Evolutionary conservation across 2,329 filamentous ascomycete species (phyloP).

Genomic region (Fusarium marasasianum): DNA sequence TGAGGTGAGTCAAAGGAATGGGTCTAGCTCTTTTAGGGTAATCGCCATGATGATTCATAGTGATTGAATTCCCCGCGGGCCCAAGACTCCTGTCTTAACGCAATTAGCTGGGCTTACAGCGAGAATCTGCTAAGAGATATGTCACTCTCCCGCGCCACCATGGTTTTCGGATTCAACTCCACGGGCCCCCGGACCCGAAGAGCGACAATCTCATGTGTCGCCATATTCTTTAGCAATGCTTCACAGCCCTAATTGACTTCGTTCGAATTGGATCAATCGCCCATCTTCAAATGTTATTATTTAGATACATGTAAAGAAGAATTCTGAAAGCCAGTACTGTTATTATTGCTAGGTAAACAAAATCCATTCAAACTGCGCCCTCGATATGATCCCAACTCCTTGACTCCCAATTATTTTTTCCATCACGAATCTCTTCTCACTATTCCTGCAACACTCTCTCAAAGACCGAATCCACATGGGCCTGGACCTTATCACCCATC

Average conservation of each 20-base stretch:
- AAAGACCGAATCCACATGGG: slow-evolving; percentile 4
- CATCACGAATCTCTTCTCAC: fast-evolving
- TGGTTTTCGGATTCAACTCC: neutral
- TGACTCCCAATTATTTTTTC: neutral
- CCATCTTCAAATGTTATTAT: fast-evolving
- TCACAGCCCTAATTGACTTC: neutral
- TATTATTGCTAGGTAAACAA: neutral
- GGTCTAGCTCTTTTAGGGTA: neutral
- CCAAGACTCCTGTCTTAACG: neutral
- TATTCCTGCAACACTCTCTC: neutral
- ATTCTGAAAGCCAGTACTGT: neutral
- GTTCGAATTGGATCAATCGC: fast-evolving
- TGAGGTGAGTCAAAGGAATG: neutral
- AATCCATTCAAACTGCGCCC: fast-evolving
- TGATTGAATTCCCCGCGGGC: neutral
- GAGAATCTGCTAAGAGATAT: neutral
- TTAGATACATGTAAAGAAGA: too few relatives aligned
- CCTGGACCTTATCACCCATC: neutral
- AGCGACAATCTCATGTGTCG: fast-evolving
- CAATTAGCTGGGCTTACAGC: too few relatives aligned
- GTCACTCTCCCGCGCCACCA: neutral
- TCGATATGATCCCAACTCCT: fast-evolving
- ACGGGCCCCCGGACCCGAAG: slow-evolving; percentile 7
- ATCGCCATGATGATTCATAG: slow-evolving; percentile 15
- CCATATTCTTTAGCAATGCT: neutral